A percentile compares a stretch with the other conserved stretches of the same genome.
Conservation (phyloP, 768 basidiomycete genomes). For the Psilocybe tampanensis region DNA sequence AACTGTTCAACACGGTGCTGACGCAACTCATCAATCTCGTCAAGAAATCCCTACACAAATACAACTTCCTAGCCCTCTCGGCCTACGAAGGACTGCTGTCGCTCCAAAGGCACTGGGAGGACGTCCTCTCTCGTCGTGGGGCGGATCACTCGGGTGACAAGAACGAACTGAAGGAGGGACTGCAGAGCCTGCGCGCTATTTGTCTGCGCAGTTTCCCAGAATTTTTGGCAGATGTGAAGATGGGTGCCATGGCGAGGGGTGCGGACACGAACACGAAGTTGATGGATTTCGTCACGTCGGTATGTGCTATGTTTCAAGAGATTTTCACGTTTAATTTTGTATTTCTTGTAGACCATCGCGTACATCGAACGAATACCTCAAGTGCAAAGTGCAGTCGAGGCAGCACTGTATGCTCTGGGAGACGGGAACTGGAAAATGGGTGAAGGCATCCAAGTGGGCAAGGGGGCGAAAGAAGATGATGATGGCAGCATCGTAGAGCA, state of each 20-base stretch:
- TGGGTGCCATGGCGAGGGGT: conserved; percentile 56
- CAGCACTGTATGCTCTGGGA: conserved; percentile 69
- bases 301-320: conserved; percentile 25
- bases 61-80: conserved; percentile 79
- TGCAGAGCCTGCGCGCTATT: conserved; percentile 63
- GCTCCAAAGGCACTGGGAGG: conserved; percentile 69
- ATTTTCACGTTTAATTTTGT: neutral
- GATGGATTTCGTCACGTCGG: conserved; percentile 59
- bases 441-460: conserved; percentile 67
- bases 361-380: conserved; percentile 74
- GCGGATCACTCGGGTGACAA: conserved; percentile 43
- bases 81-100: conserved; percentile 61
- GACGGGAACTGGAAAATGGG: conserved; percentile 96
- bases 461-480: conserved; percentile 44
- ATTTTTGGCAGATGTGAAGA: conserved; percentile 76
- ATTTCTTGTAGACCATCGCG: conserved; percentile 52
- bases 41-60: conserved; percentile 77
- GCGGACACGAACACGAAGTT: conserved; percentile 67
- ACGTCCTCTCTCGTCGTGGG: conserved; percentile 55
- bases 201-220: conserved; percentile 86
- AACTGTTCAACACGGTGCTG: conserved; percentile 66
- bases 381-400: conserved; percentile 66
- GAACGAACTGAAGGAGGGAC: conserved; percentile 75
- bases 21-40: conserved; percentile 64
- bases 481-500: conserved; percentile 71